Base-by-base conservation (phyloP, 768 basidiomycete species). In the Pisolithus marmoratus region DNA sequence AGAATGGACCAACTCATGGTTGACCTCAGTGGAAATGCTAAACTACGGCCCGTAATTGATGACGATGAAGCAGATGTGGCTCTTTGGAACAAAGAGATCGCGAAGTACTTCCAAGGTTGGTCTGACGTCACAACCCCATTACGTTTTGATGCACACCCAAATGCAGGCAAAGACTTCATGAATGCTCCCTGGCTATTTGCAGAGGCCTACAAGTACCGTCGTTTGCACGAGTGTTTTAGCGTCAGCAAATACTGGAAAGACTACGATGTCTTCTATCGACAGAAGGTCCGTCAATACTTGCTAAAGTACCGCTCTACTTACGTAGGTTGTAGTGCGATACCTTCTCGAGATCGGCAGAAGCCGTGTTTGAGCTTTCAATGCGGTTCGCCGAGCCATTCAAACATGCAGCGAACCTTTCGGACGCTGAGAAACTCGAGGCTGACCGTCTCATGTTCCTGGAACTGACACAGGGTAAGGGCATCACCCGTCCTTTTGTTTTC, bases 61-160 rank as follows among this genome's bases (percentile, higher is more conserved):
- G 94, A 96, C 62, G 83, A 79, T 48, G 94, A 94, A 64, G 93
- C 83, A 8, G 94, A 96, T 56, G 87, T 97, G 27, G 85, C 92
- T 6, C 76, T 96, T 8, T 97, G 94, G 94, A 97, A 97, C 72
- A 95, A 96, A 66, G 91, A 93, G 67, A 94, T 95, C 44, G 91
- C 91, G 40, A 92, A 90, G 64, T 96, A 81, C 68, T 96, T 96
- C 72, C 85, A 92, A 71, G 90, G 90, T 82, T 60, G 63, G 67
- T 67, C 54, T 62, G 57, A 41, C 38, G 40, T 31, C 23, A 17
- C 2, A 44, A 15, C 34, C 34, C 20, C 11, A 22, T 8, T 38
- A 29, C 29, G 29, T 46, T 29, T 40, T 29, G 4, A 17, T 12
- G 29, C 2, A 24, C 38, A 15, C 15, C 6, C 36, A 55, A 43